phyloP scores from a whole-genome alignment of 306 rosid genomes.

The Malus fusca region DNA sequence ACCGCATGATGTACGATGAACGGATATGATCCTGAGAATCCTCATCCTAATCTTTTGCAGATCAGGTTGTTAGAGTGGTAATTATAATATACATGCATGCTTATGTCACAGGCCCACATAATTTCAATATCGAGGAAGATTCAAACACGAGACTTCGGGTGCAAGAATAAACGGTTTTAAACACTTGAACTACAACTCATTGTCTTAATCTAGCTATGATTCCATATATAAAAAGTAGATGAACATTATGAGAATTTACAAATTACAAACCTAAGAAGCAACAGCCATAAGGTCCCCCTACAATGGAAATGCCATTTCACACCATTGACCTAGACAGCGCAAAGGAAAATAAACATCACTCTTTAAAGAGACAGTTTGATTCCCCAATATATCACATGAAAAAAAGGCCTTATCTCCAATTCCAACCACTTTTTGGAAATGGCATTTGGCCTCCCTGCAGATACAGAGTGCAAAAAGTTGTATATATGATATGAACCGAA shows the following conservation, averaged over 20 bases:
- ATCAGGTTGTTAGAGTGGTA: background rate
- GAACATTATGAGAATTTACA: background rate
- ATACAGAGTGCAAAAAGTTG: slow-evolving; percentile 12
- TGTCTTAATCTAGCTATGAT: background rate
- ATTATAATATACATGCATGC: background rate
- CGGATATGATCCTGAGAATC: too few relatives aligned
- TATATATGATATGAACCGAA: background rate
- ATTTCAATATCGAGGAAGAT: background rate
- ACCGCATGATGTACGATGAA: too few relatives aligned
- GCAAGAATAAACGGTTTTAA: background rate
- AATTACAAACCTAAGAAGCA: slow-evolving; percentile 3
- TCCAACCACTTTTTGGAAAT: slow-evolving; percentile 10
- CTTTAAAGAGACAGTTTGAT: slow-evolving; percentile 20
- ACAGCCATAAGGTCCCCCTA: background rate
- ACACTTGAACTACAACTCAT: background rate
- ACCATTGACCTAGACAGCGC: slow-evolving; percentile 23
- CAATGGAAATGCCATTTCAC: slow-evolving; percentile 21
- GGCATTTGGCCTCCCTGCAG: background rate
- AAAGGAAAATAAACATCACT: background rate
- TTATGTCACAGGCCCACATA: background rate
- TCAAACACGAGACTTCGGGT: background rate
- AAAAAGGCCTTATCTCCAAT: slow-evolving; percentile 27
- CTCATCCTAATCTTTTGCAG: background rate
- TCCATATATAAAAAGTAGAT: background rate
- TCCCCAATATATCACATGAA: slow-evolving; percentile 14